These are phyloP conservation scores for Alternaria sp. DNA, from an alignment of 2,329 filamentous ascomycete genomes.

Conservation along the genomic window DNA sequence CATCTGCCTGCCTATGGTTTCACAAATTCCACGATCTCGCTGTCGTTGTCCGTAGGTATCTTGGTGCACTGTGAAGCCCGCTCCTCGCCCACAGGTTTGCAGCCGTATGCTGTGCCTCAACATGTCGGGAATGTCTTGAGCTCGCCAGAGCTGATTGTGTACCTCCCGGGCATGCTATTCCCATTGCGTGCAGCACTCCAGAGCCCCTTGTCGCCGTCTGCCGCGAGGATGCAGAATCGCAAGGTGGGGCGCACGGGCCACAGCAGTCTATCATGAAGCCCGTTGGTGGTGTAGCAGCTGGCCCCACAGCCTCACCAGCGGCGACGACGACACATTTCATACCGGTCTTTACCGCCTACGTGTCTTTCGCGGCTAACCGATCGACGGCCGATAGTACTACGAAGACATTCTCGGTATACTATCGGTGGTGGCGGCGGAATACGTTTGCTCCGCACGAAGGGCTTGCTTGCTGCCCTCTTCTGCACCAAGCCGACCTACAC, in stretches of 20 bases:
- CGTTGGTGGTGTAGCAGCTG: neutral
- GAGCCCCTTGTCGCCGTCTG: neutral
- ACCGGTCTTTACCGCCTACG: neutral
- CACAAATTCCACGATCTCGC: neutral
- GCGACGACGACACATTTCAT: neutral
- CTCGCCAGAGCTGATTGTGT: neutral
- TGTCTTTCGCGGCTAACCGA: neutral
- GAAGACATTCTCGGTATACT: neutral
- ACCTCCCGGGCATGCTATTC: neutral
- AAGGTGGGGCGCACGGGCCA: conserved; percentile 12
- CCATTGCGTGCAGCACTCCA: neutral
- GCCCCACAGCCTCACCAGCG: neutral
- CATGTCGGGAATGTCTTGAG: neutral
- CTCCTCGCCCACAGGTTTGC: neutral
- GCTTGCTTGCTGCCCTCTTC: neutral
- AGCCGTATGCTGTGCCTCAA: neutral
- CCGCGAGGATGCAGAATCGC: neutral
- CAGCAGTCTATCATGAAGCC: conserved; percentile 4
- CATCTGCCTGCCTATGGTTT: neutral
- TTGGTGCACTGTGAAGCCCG: neutral
- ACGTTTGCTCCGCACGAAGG: neutral
- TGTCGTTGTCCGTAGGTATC: neutral
- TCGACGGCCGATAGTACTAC: neutral
- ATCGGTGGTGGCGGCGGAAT: neutral
- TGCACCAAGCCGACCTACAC: neutral